These are phyloP conservation scores for Hyaloperonospora brassicae DNA, from an alignment of 352 stramenopile genomes.

Conservation along the genomic window DNA sequence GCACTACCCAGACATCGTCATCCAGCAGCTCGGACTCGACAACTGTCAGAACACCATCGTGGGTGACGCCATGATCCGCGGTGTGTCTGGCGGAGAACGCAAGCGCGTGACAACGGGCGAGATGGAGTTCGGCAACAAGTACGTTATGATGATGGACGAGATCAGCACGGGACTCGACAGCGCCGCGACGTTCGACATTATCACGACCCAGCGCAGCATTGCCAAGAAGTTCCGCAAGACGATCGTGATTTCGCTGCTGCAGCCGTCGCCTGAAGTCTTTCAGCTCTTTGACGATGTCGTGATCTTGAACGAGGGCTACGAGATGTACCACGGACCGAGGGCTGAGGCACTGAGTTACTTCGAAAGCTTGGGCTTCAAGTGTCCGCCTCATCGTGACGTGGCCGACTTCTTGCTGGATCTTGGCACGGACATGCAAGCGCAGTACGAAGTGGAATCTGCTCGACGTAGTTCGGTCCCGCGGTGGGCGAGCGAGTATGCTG, in stretches of 20 bases:
- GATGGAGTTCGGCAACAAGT: constrained; percentile 79
- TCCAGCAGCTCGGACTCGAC: constrained; percentile 22
- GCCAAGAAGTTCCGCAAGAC: constrained; percentile 47
- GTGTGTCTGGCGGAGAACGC: constrained; percentile 63
- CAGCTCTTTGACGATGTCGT: constrained; percentile 90
- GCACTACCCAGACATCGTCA: constrained; percentile 16
- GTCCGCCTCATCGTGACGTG: constrained; percentile 54
- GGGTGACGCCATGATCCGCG: constrained; percentile 51
- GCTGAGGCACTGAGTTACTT: constrained; percentile 76
- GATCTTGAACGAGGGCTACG: constrained; percentile 81
- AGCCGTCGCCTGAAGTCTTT: constrained; percentile 90
- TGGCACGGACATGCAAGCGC: constrained; percentile 31
- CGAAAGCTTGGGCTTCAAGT: constrained; percentile 47
- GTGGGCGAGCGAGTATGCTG: constrained; percentile 21
- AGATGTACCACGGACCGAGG: constrained; percentile 83
- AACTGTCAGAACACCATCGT: constrained; percentile 53
- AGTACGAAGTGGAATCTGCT: constrained; percentile 20
- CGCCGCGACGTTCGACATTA: constrained; percentile 58
- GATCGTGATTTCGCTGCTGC: constrained; percentile 69
- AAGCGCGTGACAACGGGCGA: constrained; percentile 73
- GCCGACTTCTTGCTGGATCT: constrained; percentile 87
- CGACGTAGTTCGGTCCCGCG: constrained; percentile 10
- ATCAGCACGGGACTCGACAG: constrained; percentile 62
- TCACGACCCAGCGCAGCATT: constrained; percentile 37
- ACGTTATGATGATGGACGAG: constrained; percentile 79